Evolutionary conservation across 768 basidiomycete genomes (phyloP).

Genomic region (Kwoniella sp.): DNA sequence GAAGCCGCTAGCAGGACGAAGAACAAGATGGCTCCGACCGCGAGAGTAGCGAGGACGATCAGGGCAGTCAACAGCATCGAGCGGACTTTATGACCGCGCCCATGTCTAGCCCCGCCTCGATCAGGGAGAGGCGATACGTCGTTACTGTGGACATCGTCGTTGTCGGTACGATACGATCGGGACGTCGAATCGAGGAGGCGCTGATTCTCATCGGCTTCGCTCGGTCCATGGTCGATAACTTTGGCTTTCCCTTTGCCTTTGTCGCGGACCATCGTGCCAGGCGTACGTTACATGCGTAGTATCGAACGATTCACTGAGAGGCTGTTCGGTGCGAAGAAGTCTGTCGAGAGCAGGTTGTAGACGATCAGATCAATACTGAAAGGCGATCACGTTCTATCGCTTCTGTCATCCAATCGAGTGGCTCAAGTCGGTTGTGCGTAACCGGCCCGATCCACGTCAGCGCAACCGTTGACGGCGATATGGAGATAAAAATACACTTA

Average conservation of each 20-base stretch:
- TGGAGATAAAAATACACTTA: no score
- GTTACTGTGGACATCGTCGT: not conserved
- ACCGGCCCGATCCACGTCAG: not conserved
- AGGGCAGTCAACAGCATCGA: slow-evolving; percentile 28
- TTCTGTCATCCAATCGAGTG: not conserved
- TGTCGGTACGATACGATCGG: slow-evolving; percentile 4
- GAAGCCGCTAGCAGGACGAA: slow-evolving; percentile 40
- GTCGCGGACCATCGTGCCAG: slow-evolving; percentile 11
- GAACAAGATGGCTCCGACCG: slow-evolving; percentile 36
- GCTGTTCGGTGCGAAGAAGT: no score
- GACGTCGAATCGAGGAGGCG: slow-evolving; percentile 19
- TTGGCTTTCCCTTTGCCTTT: slow-evolving; percentile 24
- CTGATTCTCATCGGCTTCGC: not conserved
- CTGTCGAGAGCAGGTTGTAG: no score
- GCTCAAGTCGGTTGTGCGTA: not conserved
- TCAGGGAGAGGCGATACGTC: not conserved
- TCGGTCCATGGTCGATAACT: not conserved
- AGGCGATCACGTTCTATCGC: not conserved
- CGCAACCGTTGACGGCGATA: no score
- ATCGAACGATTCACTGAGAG: no score
- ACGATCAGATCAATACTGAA: not conserved
- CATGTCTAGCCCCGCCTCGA: not conserved
- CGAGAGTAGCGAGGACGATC: slow-evolving; percentile 36
- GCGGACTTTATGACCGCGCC: slow-evolving; percentile 3
- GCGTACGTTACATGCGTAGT: no score